Conservation (phyloP, 306 rosid species). For the Trifolium fragiferum region DNA sequence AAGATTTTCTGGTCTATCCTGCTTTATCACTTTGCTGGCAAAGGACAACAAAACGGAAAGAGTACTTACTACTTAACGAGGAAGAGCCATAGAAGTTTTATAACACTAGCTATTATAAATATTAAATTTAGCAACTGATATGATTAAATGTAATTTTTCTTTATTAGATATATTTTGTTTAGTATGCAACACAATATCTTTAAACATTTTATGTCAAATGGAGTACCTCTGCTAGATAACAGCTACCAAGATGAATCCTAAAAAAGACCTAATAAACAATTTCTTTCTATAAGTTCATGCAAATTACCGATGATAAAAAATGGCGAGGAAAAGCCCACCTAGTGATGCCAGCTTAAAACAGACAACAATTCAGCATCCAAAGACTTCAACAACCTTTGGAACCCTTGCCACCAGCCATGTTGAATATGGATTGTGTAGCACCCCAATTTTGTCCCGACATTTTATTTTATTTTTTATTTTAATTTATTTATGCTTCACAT, state of each 20-base stretch:
- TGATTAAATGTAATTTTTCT: neutral
- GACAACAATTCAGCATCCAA: neutral
- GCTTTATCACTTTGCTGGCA: neutral
- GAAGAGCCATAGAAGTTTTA: neutral
- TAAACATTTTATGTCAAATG: neutral
- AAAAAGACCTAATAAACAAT: neutral
- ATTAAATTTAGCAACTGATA: neutral
- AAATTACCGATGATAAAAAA: neutral
- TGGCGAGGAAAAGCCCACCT: neutral
- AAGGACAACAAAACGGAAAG: neutral
- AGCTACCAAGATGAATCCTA: conserved; percentile 9
- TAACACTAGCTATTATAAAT: neutral
- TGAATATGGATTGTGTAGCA: conserved; percentile 23
- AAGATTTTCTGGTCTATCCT: neutral
- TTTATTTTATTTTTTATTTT: too few species aligned
- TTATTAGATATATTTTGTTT: neutral
- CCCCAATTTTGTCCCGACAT: too few species aligned
- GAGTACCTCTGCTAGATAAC: neutral
- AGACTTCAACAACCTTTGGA: neutral
- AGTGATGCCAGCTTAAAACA: conserved; percentile 6
- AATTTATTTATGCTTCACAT: too few species aligned
- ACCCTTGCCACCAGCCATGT: neutral
- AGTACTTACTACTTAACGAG: neutral
- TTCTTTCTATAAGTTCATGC: neutral
- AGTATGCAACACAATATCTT: neutral